Evolutionary conservation across 1,284 basidiomycete genomes (phyloP).

Genomic region (Ustilago sp.): DNA sequence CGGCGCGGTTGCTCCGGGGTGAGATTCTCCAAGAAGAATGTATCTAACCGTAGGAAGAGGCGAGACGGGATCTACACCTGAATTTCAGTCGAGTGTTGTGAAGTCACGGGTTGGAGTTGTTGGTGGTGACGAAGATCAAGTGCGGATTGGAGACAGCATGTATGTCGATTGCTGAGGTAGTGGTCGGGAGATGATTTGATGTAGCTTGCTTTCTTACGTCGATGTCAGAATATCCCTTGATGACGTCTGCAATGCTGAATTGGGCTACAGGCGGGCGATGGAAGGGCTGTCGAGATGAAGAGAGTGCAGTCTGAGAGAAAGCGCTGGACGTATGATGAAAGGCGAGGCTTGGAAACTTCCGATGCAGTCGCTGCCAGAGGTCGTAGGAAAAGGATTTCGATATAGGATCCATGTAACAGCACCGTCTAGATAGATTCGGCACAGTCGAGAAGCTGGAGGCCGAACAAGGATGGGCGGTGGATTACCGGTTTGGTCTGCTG

Average conservation of each 20-base stretch:
- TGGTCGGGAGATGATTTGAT: neutral
- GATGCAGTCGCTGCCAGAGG: neutral
- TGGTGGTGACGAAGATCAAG: neutral
- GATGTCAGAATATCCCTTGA: constrained; percentile 31
- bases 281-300: constrained; percentile 21
- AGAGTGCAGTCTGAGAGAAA: constrained; percentile 11
- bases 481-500: neutral
- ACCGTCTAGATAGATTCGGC: neutral
- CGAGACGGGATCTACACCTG: neutral
- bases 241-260: constrained; percentile 9
- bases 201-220: constrained; percentile 10
- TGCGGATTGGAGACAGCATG: constrained; percentile 6
- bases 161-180: neutral
- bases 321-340: constrained; percentile 6
- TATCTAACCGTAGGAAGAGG: neutral
- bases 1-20: neutral
- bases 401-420: neutral
- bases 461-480: neutral
- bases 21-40: neutral
- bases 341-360: neutral
- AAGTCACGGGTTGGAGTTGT: neutral
- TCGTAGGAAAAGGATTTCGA: neutral
- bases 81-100: neutral
- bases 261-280: constrained; percentile 6
- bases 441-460: neutral